Percentiles rank a stretch among this genome's conserved stretches.
phyloP scores from a whole-genome alignment of 805 yeast species.

The Saccharomycopsis fodiens region DNA sequence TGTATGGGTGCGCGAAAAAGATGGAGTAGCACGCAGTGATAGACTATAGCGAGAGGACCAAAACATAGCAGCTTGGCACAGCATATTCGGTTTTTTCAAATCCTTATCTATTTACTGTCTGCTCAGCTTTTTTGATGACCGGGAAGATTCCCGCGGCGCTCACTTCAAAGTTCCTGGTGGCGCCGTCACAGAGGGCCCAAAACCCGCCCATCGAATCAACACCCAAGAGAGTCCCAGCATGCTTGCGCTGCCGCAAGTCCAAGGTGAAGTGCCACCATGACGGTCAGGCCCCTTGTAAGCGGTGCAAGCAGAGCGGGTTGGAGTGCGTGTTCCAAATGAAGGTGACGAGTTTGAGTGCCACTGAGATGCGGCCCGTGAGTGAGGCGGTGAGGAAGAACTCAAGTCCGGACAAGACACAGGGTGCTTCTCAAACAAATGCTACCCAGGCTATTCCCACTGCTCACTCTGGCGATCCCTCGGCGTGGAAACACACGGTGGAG shows the following conservation, averaged over 20 bases:
- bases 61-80: no score
- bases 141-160: conserved; percentile 9
- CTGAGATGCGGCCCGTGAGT: conserved; percentile 12
- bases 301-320: conserved; percentile 45
- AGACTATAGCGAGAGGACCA: no score
- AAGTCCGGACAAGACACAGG: no score
- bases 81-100: no score
- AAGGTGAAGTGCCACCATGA: conserved; percentile 55
- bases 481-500: conserved; percentile 34
- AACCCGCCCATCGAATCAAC: conserved; percentile 53
- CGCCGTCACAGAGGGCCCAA: conserved; percentile 3
- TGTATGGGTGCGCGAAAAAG: no score
- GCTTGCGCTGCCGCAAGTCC: conserved; percentile 52
- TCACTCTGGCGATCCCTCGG: background rate
- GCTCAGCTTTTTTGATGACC: no score
- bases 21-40: no score
- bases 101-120: no score
- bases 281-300: conserved; percentile 43
- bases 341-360: conserved; percentile 31
- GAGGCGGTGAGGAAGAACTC: conserved; percentile 3
- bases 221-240: conserved; percentile 41
- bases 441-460: background rate
- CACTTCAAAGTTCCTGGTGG: conserved; percentile 13
- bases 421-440: background rate
- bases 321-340: conserved; percentile 53